Evolutionary conservation across 2,329 filamentous ascomycete genomes (phyloP).

Genomic region (Septoria petroselini): DNA sequence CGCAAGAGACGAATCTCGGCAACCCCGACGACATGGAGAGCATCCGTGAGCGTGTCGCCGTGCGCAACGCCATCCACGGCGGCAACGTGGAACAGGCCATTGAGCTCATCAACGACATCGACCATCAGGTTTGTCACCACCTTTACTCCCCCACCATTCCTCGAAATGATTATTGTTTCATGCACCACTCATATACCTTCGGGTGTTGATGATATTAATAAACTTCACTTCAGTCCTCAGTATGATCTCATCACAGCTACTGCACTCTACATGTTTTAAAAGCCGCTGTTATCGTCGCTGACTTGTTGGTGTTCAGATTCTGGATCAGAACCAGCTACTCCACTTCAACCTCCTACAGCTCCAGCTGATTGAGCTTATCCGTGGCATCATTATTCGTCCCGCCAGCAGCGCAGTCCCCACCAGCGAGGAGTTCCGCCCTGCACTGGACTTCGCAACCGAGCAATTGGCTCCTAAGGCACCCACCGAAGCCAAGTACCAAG

Average conservation of each 20-base stretch:
- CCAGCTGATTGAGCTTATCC: slow-evolving; percentile 91
- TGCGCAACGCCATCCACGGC: slow-evolving; percentile 77
- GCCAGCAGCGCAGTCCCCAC: slow-evolving; percentile 43
- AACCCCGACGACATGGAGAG: slow-evolving; percentile 65
- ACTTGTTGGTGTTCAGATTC: slow-evolving; percentile 58
- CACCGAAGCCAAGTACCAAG: slow-evolving; percentile 74
- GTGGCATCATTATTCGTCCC: slow-evolving; percentile 52
- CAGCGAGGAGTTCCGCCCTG: slow-evolving; percentile 75
- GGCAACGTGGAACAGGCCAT: slow-evolving; percentile 86
- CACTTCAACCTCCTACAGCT: slow-evolving; percentile 88
- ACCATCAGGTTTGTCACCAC: slow-evolving; percentile 73
- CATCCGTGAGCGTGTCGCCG: slow-evolving; percentile 75
- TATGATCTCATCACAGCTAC: slow-evolving; percentile 59
- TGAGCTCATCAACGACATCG: slow-evolving; percentile 80
- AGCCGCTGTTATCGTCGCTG: slow-evolving; percentile 13
- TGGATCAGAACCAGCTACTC: slow-evolving; percentile 76
- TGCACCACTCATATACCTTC: slow-evolving; percentile 98
- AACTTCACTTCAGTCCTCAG: slow-evolving; percentile 76
- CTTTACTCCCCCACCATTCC: slow-evolving; percentile 19
- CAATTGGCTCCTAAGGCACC: slow-evolving; percentile 85
- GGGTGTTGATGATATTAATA: slow-evolving; percentile 81
- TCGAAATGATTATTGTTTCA: slow-evolving; percentile 97
- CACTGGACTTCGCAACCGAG: slow-evolving; percentile 80
- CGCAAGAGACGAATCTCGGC: slow-evolving; percentile 83
- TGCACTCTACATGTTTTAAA: neutral